phyloP scores from a whole-genome alignment of 345 rosid genomes.

The Moricandia arvensis region DNA sequence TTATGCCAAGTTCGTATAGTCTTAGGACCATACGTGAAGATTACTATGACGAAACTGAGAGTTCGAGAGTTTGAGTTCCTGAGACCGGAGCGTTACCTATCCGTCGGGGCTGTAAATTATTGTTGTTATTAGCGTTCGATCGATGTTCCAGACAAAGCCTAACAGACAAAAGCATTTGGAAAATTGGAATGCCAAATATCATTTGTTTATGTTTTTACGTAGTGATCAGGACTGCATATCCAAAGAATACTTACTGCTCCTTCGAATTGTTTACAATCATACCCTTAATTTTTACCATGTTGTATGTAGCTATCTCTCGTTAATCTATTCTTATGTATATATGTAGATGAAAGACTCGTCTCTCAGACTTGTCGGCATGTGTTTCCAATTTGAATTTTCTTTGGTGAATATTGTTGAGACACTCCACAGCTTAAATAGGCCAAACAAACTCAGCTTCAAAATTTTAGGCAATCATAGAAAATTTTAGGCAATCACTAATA shows the following conservation, averaged over 20 bases:
- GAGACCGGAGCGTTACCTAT: not conserved
- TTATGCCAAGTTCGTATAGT: not conserved
- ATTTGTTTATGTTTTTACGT: not conserved
- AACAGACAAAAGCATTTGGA: not conserved
- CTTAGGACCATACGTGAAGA: not conserved
- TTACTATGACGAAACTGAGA: not conserved
- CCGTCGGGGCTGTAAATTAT: not conserved
- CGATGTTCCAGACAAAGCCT: not conserved
- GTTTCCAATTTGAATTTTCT: no score
- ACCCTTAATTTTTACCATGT: not conserved
- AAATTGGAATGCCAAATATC: not conserved
- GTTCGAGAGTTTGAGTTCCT: not conserved
- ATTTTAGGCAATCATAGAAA: no score
- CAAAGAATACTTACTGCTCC: not conserved
- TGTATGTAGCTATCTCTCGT: not conserved
- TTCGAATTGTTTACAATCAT: not conserved
- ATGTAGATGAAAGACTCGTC: no score
- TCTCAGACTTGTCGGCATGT: no score
- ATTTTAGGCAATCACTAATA: no score
- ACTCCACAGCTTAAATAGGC: no score
- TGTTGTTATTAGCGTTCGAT: not conserved
- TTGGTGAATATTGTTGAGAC: no score
- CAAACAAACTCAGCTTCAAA: no score
- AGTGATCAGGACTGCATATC: not conserved
- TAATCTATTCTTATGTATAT: not conserved